Percentiles rank a stretch among this genome's conserved stretches.
Evolutionary conservation across 2,329 filamentous ascomycete species (phyloP).

Genomic region (Penicillium sp.): DNA sequence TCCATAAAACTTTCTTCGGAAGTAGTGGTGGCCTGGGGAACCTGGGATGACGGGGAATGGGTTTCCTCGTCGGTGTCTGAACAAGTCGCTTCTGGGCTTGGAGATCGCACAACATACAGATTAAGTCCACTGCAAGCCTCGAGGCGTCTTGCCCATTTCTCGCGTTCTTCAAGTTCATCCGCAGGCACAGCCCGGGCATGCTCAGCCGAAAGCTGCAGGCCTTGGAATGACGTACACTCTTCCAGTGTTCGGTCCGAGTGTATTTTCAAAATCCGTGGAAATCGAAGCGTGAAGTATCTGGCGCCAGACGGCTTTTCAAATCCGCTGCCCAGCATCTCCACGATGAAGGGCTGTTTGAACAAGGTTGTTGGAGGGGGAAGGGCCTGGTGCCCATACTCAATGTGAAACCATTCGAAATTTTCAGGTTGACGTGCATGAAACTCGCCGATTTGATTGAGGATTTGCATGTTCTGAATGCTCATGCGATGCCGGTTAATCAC

Average conservation of each 20-base stretch:
- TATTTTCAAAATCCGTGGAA: slow-evolving; percentile 72
- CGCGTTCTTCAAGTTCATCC: slow-evolving; percentile 59
- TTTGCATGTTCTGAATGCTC: slow-evolving; percentile 50
- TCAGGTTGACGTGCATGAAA: slow-evolving; percentile 41
- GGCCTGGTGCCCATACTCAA: slow-evolving; percentile 46
- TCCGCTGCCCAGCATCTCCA: slow-evolving; percentile 75
- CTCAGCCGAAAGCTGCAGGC: slow-evolving; percentile 65
- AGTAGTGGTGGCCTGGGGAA: neutral
- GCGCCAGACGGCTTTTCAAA: slow-evolving; percentile 71
- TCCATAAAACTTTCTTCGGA: neutral
- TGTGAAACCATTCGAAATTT: slow-evolving; percentile 35
- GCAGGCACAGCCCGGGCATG: slow-evolving; percentile 51
- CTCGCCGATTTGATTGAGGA: slow-evolving; percentile 50
- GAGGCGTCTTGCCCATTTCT: slow-evolving; percentile 60
- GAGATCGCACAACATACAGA: slow-evolving; percentile 26
- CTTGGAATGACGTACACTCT: slow-evolving; percentile 66
- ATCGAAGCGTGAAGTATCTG: slow-evolving; percentile 70
- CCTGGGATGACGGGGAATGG: neutral
- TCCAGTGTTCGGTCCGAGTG: slow-evolving; percentile 70
- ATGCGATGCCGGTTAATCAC: slow-evolving; percentile 52
- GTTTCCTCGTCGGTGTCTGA: slow-evolving; percentile 13
- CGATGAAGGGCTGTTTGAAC: slow-evolving; percentile 70
- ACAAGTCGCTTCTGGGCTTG: slow-evolving; percentile 20
- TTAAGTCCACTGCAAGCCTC: slow-evolving; percentile 48
- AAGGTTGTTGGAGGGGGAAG: slow-evolving; percentile 41